phyloP scores from a whole-genome alignment of 129 eudicot species.

The Escallonia rubra region DNA sequence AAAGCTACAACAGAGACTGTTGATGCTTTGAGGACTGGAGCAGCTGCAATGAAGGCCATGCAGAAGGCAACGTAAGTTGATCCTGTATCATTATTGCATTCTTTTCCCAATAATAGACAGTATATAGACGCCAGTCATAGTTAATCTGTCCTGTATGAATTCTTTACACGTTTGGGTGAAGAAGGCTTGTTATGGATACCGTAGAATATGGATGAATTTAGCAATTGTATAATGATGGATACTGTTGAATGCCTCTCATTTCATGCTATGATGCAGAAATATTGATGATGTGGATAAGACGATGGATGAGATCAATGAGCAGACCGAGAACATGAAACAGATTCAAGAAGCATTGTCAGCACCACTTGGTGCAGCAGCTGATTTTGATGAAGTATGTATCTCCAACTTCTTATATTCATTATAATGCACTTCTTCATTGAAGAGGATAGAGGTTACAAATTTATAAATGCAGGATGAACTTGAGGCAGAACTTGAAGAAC shows the following conservation, averaged over 20 bases:
- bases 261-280: conserved; percentile 16
- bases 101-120: too few relatives aligned
- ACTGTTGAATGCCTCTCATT: background rate
- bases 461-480: conserved; percentile 36
- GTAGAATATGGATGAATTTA: too few relatives aligned
- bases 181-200: too few relatives aligned
- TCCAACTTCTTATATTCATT: too few relatives aligned
- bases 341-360: conserved; percentile 33
- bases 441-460: background rate
- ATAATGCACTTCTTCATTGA: background rate
- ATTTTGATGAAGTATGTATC: conserved; percentile 30
- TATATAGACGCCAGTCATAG: too few relatives aligned
- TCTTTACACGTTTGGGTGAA: too few relatives aligned
- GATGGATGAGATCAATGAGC: conserved; percentile 39
- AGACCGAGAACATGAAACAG: conserved; percentile 33
- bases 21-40: conserved; percentile 35
- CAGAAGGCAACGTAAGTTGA: conserved; percentile 33
- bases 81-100: too few relatives aligned
- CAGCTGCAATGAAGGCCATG: conserved; percentile 41
- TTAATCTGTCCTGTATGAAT: too few relatives aligned
- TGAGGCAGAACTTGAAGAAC: conserved; percentile 68
- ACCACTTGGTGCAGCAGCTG: conserved; percentile 29
- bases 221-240: too few relatives aligned
- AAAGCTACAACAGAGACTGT: conserved; percentile 41
- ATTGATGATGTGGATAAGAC: conserved; percentile 36